Conservation (phyloP, 345 rosid species). For the Leavenworthia alabamica region DNA sequence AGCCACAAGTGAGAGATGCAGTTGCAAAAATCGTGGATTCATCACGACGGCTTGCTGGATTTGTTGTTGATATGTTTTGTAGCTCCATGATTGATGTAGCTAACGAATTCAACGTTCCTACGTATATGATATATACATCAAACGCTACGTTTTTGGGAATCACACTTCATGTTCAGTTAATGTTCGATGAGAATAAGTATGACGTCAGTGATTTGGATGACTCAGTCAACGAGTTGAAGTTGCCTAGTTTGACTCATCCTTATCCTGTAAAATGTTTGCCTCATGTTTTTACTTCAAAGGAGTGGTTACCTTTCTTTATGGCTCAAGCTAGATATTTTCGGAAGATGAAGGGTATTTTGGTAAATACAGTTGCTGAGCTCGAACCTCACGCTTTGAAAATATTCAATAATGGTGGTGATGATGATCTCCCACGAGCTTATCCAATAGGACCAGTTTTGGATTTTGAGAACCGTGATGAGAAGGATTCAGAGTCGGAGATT, state of each 20-base stretch:
- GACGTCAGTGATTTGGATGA: conserved; percentile 28
- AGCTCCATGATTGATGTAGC: conserved; percentile 44
- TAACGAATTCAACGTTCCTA: conserved; percentile 36
- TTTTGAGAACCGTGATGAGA: conserved; percentile 1
- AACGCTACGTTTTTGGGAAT: conserved; percentile 36
- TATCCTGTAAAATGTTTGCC: conserved; percentile 38
- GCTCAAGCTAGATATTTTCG: conserved; percentile 19
- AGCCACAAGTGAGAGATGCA: conserved; percentile 33
- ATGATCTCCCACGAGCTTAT: conserved; percentile 24
- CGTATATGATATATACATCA: conserved; percentile 42
- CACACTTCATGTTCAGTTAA: conserved; percentile 23
- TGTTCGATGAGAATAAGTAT: conserved; percentile 17
- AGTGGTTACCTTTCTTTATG: not conserved
- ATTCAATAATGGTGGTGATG: not conserved
- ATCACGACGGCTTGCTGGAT: conserved; percentile 31
- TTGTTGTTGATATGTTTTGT: conserved; percentile 56
- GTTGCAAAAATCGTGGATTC: not conserved
- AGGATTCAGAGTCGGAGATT: conserved; percentile 15
- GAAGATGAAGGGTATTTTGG: conserved; percentile 39
- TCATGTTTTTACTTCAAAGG: not conserved
- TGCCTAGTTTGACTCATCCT: conserved; percentile 35
- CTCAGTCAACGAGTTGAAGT: conserved; percentile 31
- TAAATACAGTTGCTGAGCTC: conserved; percentile 48
- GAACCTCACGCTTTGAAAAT: conserved; percentile 34
- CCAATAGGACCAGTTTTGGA: conserved; percentile 50